Percentiles rank a stretch among this genome's conserved stretches.
Evolutionary conservation across 768 basidiomycete species (phyloP).

Genomic region (Lentinula lateritia): DNA sequence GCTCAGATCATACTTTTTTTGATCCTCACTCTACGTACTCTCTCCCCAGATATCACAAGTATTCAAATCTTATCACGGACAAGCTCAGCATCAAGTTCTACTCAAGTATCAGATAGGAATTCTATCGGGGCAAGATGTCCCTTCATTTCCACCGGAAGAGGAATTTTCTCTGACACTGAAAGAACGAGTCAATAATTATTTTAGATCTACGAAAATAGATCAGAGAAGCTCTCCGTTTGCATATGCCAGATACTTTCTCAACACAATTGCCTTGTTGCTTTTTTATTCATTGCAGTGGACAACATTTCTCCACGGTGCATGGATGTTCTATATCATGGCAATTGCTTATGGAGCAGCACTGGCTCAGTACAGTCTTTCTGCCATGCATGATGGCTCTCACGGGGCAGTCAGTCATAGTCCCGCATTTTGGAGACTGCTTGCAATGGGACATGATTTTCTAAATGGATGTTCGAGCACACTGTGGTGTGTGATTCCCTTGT

Average conservation of each 20-base stretch:
- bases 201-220: neutral
- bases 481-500: neutral
- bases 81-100: neutral
- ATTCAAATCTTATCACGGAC: neutral
- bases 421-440: neutral
- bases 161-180: neutral
- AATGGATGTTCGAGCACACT: neutral
- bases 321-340: neutral
- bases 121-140: neutral
- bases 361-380: neutral
- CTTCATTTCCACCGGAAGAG: neutral
- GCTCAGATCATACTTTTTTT: neutral
- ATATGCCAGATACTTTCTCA: neutral
- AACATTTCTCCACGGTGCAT: neutral
- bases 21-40: neutral
- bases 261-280: neutral
- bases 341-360: neutral
- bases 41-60: neutral
- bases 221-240: neutral
- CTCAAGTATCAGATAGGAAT: neutral
- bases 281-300: neutral
- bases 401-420: neutral
- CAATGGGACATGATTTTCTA: neutral
- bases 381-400: constrained; percentile 1
- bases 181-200: neutral